Percentiles rank a stretch among this genome's conserved stretches.
Conservation (phyloP, 2,329 filamentous ascomycete species). For the Cadophora sp. region DNA sequence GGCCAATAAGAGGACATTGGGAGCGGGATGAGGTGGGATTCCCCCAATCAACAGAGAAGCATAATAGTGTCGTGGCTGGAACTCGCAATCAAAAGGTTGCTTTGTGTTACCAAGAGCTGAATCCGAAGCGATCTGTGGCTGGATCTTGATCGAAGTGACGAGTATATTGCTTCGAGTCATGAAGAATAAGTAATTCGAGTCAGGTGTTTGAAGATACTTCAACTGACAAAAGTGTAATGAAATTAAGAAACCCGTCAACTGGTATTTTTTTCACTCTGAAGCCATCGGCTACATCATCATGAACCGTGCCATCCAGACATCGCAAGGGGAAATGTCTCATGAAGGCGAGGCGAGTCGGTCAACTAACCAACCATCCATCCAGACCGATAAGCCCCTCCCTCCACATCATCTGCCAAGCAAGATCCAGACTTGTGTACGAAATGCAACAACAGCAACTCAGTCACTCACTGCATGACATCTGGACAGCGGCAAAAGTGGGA, state of each 20-base stretch:
- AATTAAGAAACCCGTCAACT: not conserved
- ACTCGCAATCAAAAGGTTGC: constrained; percentile 6
- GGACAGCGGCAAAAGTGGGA: constrained; percentile 7
- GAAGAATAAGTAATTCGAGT: not conserved
- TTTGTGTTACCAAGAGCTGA: not conserved
- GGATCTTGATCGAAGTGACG: not conserved
- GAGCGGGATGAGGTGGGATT: not conserved
- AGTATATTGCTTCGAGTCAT: not conserved
- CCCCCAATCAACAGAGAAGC: not conserved
- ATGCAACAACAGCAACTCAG: not conserved
- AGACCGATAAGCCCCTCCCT: not conserved
- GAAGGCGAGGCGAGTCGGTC: not conserved
- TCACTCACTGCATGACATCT: not conserved
- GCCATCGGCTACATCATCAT: not conserved
- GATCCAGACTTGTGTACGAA: not conserved
- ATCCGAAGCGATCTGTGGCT: not conserved
- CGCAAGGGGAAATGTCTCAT: constrained; percentile 1
- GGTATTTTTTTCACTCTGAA: not conserved
- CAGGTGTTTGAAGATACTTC: not conserved
- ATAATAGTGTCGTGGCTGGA: not conserved
- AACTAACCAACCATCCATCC: not conserved
- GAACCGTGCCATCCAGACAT: not conserved
- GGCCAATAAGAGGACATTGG: constrained; percentile 1
- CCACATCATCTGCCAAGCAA: constrained; percentile 6
- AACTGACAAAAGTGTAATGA: not conserved